These are phyloP conservation scores for Escallonia herrerae DNA, from an alignment of 129 eudicot species.

Conservation along the genomic window DNA sequence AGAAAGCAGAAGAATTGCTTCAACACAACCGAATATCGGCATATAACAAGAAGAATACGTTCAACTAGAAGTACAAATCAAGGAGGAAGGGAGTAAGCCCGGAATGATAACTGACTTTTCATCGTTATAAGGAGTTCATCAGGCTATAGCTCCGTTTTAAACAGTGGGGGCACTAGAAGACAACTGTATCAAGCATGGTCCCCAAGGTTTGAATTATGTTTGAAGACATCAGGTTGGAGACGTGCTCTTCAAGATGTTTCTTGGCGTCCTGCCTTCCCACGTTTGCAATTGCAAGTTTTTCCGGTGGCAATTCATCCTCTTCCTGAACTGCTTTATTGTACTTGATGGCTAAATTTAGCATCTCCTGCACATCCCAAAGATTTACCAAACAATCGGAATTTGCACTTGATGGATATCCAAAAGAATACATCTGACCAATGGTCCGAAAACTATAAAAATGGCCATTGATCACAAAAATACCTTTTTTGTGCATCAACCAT, in stretches of 20 bases:
- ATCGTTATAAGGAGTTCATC: too few species aligned
- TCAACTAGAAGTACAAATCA: neutral
- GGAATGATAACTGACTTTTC: constrained; percentile 5
- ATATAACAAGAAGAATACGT: neutral
- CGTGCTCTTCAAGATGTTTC: constrained; percentile 95
- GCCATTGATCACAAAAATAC: too few species aligned
- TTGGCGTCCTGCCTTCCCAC: constrained; percentile 96
- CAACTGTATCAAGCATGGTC: constrained; percentile 91
- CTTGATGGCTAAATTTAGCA: constrained; percentile 63
- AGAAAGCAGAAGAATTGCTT: too few species aligned
- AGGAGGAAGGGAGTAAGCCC: constrained; percentile 4
- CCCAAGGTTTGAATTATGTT: constrained; percentile 84
- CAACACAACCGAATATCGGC: neutral
- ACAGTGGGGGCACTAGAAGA: constrained; percentile 35
- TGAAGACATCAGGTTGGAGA: constrained; percentile 86
- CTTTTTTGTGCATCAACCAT: too few species aligned
- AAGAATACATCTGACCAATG: too few species aligned
- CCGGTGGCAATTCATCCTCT: constrained; percentile 88
- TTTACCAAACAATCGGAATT: neutral
- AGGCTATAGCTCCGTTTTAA: too few species aligned
- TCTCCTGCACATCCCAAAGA: constrained; percentile 52
- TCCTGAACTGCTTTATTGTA: constrained; percentile 92
- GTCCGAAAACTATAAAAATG: too few species aligned
- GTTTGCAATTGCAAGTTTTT: constrained; percentile 84
- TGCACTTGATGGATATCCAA: neutral